phyloP scores from a whole-genome alignment of 1,284 basidiomycete genomes.

The Irpex sp. region DNA sequence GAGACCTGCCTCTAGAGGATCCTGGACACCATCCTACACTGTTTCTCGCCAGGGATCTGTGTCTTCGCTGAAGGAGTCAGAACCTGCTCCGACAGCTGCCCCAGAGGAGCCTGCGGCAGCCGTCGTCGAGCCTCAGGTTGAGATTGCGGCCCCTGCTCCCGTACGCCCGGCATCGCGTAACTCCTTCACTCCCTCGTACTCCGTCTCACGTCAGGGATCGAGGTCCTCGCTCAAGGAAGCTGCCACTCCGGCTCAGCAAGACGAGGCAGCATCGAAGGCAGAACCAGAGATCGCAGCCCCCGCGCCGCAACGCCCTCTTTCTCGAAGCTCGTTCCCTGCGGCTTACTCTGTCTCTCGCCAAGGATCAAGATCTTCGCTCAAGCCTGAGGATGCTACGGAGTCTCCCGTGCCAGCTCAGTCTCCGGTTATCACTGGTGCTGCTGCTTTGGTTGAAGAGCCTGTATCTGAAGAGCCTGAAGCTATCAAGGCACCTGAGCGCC shows the following conservation, averaged over 20 bases:
- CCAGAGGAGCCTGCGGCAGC: not conserved
- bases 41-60: not conserved
- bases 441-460: not conserved
- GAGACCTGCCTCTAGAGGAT: not conserved
- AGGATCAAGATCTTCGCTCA: constrained; percentile 18
- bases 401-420: not conserved
- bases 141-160: not conserved
- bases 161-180: not conserved
- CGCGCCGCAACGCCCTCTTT: not conserved
- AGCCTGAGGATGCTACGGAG: not conserved
- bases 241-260: not conserved
- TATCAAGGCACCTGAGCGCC: constrained; percentile 3
- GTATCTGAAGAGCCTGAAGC: constrained; percentile 3
- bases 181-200: constrained; percentile 18
- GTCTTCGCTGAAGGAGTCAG: not conserved
- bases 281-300: constrained; percentile 15
- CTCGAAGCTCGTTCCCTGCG: constrained; percentile 17
- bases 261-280: not conserved
- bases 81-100: not conserved
- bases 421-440: not conserved
- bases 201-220: constrained; percentile 8
- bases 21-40: not conserved
- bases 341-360: constrained; percentile 25
- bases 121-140: not conserved
- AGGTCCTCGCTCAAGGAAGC: constrained; percentile 1